Percentiles rank a stretch among this genome's conserved stretches.
These are phyloP conservation scores for Candida chilensis DNA, from an alignment of 805 yeast species.

Conservation along the genomic window DNA sequence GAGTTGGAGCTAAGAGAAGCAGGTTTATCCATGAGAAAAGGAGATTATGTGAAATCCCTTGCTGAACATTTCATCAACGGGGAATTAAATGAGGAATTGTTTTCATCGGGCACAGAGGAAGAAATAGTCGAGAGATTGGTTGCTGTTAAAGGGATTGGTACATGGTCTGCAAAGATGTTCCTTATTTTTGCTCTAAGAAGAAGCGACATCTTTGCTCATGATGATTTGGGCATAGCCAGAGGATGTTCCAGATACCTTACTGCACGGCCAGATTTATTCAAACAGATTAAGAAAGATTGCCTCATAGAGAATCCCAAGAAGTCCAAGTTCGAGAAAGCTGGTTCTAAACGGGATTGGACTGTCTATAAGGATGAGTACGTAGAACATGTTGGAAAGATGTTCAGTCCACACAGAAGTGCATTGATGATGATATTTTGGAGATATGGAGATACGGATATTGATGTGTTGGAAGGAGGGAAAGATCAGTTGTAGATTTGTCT, in stretches of 20 bases:
- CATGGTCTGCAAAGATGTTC: slow-evolving; percentile 90
- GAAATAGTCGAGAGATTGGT: slow-evolving; percentile 40
- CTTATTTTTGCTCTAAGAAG: slow-evolving; percentile 59
- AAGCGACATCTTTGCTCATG: slow-evolving; percentile 63
- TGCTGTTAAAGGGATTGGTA: slow-evolving; percentile 62
- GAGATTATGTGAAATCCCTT: slow-evolving; percentile 48
- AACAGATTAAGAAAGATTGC: slow-evolving; percentile 31
- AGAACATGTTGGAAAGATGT: slow-evolving; percentile 44
- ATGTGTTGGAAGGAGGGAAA: slow-evolving; percentile 29
- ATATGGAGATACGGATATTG: slow-evolving; percentile 47
- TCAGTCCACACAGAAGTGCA: slow-evolving; percentile 57
- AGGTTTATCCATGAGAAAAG: slow-evolving; percentile 67
- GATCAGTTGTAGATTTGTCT: too few species aligned
- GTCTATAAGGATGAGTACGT: slow-evolving; percentile 53
- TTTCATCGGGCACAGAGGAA: slow-evolving; percentile 26
- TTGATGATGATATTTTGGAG: slow-evolving; percentile 75
- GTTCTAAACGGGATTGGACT: slow-evolving; percentile 50
- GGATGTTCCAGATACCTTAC: slow-evolving; percentile 63
- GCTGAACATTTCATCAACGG: slow-evolving; percentile 41
- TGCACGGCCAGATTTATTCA: slow-evolving; percentile 38
- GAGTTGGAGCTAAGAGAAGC: slow-evolving; percentile 44
- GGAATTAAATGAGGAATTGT: slow-evolving; percentile 21
- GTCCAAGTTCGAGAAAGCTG: slow-evolving; percentile 23
- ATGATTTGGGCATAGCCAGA: slow-evolving; percentile 79
- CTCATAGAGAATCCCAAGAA: slow-evolving; percentile 19